phyloP scores from a whole-genome alignment of 257 asterid genomes.

The Knoxia roxburghii region DNA sequence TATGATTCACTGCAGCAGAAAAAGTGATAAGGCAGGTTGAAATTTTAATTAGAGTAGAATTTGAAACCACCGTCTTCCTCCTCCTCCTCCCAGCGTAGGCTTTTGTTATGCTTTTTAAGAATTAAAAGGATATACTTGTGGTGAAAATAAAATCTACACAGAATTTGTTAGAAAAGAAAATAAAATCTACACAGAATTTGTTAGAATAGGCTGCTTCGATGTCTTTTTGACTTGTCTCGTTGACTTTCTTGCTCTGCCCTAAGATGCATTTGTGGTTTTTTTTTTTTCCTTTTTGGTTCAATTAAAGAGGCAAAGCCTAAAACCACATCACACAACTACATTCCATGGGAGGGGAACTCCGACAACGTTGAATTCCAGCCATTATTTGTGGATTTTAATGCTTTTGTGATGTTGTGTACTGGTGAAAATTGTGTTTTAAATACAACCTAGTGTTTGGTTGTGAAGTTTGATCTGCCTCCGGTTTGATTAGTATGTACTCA shows the following conservation, averaged over 20 bases:
- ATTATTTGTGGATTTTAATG: no score
- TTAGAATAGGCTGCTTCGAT: background rate
- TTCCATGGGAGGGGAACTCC: no score
- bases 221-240: background rate
- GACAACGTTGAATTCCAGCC: no score
- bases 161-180: background rate
- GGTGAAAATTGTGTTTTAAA: background rate
- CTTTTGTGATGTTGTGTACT: background rate
- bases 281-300: no score
- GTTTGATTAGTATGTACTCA: background rate
- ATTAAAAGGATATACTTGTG: no score
- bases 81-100: no score
- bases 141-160: no score
- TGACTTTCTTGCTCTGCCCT: background rate
- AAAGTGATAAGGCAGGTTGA: background rate
- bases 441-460: background rate
- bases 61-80: no score
- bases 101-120: no score
- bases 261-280: background rate
- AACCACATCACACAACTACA: no score
- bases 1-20: background rate
- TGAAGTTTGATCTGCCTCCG: background rate
- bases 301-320: no score
- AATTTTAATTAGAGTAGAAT: background rate
- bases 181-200: background rate